Evolutionary conservation across 192 early-diverging fungal genomes (phyloP).

Genomic region (Backusella australiensis): DNA sequence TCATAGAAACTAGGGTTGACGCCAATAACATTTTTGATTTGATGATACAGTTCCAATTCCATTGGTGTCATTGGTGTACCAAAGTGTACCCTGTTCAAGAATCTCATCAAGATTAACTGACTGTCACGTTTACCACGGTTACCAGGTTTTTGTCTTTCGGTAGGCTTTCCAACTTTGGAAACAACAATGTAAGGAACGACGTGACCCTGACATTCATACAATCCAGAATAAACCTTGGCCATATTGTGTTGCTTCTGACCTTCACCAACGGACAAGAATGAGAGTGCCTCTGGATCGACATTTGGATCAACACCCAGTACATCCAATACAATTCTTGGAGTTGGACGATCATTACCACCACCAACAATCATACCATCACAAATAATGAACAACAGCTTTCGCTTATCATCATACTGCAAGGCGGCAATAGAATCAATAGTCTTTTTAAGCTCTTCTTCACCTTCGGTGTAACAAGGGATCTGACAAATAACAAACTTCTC

Average conservation of each 20-base stretch:
- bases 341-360: conserved; percentile 92
- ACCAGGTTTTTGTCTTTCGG: conserved; percentile 79
- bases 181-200: conserved; percentile 92
- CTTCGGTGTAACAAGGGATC: conserved; percentile 95
- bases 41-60: conserved; percentile 96
- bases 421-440: conserved; percentile 82
- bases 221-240: conserved; percentile 93
- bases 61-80: conserved; percentile 90
- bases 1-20: conserved; percentile 95
- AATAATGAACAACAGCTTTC: conserved; percentile 86
- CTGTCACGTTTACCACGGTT: conserved; percentile 99
- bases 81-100: conserved; percentile 95
- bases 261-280: conserved; percentile 87
- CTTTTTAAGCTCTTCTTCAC: conserved; percentile 75
- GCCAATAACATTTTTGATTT: conserved; percentile 98
- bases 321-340: conserved; percentile 90
- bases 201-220: conserved; percentile 87
- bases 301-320: conserved; percentile 82
- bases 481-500: conserved; percentile 96
- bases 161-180: conserved; percentile 86
- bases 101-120: conserved; percentile 95
- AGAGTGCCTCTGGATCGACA: conserved; percentile 70
- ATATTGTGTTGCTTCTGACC: conserved; percentile 91
- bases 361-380: conserved; percentile 94
- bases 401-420: conserved; percentile 82